phyloP scores from a whole-genome alignment of 805 yeast species.

The Kodamaea lidongshanica region DNA sequence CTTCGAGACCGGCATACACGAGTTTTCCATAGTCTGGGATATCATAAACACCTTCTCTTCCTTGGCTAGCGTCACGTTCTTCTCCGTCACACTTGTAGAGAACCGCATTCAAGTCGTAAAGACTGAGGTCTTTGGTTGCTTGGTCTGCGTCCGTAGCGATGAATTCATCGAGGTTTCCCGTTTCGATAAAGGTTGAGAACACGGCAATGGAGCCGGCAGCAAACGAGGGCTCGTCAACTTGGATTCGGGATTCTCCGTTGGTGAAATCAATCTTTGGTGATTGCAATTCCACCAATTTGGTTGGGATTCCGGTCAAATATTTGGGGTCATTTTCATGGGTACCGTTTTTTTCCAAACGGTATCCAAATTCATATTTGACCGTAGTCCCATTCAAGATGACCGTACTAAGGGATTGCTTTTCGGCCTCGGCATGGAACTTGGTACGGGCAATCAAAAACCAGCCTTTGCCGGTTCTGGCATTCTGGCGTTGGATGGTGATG shows the following conservation, averaged over 20 bases:
- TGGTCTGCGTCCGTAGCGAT: conserved; percentile 72
- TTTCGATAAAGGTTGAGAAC: conserved; percentile 60
- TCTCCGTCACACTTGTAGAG: conserved; percentile 79
- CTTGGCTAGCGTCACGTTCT: conserved; percentile 74
- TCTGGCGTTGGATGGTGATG: conserved; percentile 82
- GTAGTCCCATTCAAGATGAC: conserved; percentile 53
- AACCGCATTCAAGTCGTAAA: conserved; percentile 69
- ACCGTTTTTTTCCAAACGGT: conserved; percentile 49
- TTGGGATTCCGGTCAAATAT: conserved; percentile 58
- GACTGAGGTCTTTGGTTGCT: conserved; percentile 55
- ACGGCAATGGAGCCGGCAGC: conserved; percentile 91
- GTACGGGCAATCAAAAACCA: conserved; percentile 85
- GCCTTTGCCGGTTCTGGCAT: conserved; percentile 80
- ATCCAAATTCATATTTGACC: conserved; percentile 53
- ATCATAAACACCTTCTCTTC: conserved; percentile 64
- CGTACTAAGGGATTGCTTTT: conserved; percentile 52
- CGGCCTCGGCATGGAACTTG: conserved; percentile 49
- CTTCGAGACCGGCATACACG: conserved; percentile 87
- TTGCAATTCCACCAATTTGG: conserved; percentile 48
- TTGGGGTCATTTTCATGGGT: conserved; percentile 37
- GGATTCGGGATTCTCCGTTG: conserved; percentile 45
- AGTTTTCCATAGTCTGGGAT: conserved; percentile 71
- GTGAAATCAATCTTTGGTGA: conserved; percentile 44
- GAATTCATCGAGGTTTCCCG: conserved; percentile 64
- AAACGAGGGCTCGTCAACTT: conserved; percentile 50